Evolutionary conservation across 179 eudicot species (phyloP).

Genomic region (Pouteria campechiana): DNA sequence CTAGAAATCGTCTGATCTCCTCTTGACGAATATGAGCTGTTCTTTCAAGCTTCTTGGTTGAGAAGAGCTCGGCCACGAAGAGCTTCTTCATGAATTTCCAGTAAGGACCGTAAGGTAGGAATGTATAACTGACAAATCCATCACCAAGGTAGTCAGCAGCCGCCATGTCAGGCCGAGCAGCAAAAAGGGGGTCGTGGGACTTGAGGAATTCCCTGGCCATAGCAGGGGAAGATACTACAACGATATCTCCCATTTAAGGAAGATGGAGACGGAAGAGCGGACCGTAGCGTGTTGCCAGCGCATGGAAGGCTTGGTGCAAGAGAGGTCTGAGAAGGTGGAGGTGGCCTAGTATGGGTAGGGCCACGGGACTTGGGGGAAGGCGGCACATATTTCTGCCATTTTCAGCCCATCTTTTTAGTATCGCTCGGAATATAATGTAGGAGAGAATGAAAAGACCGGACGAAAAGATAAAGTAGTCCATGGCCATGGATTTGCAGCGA

Average conservation of each 20-base stretch:
- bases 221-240: slow-evolving; percentile 27
- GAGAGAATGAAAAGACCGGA: too few relatives aligned
- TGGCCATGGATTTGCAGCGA: too few relatives aligned
- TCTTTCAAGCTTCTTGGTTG: slow-evolving; percentile 10
- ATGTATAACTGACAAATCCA: slow-evolving; percentile 19
- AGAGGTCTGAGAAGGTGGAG: slow-evolving; percentile 37
- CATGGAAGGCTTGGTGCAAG: slow-evolving; percentile 26
- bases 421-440: slow-evolving; percentile 1
- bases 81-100: slow-evolving; percentile 42
- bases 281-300: slow-evolving; percentile 19
- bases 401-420: slow-evolving; percentile 4
- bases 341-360: slow-evolving; percentile 34
- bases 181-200: slow-evolving; percentile 18
- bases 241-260: slow-evolving; percentile 18
- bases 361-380: slow-evolving; percentile 27
- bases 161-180: slow-evolving; percentile 8
- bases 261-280: slow-evolving; percentile 20
- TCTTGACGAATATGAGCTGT: slow-evolving; percentile 11
- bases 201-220: slow-evolving; percentile 25
- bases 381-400: background rate
- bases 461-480: too few relatives aligned
- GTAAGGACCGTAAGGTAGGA: slow-evolving; percentile 32
- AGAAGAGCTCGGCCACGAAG: slow-evolving; percentile 23
- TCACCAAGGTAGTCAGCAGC: slow-evolving; percentile 22
- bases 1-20: slow-evolving; percentile 8